Evolutionary conservation across 169 alveolate species (phyloP), one percentile per base, ranked within the genome.

Genomic region (Plasmodium malariae): DNA sequence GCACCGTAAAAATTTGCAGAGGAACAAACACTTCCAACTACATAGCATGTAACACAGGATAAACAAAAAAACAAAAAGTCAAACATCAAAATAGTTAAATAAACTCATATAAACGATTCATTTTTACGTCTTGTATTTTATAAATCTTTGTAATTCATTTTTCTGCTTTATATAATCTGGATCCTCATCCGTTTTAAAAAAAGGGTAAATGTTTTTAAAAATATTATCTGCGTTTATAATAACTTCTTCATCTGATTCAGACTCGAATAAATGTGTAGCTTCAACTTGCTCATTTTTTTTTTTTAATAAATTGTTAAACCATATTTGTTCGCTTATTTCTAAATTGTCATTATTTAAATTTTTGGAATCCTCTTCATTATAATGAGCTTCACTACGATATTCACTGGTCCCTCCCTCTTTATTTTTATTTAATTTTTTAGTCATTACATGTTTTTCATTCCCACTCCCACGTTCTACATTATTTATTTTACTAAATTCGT

Each of bases 101-200:
- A 40, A 40, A 40, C 11, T 40, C 11, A 40, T 6, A 40, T 40
- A 40, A 11, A 40, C 51, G 51, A 6, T 40, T 40, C 5, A 5
- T 6, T 26, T 36, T 59, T 19, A 26, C 12, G 68, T 48, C 59
- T 45, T 65, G 28, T 63, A 11, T 9, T 26, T 78, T 30, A 57
- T 40, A 45, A 62, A n/a, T 83, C 51, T 67, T 21, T 51, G 24
- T 24, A 83, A 45, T 48, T 83, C 63, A 26, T 67, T 83, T 67
- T 83, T 83, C 49, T 83, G 55, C 7, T 3, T 32, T 9, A 49
- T 9, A 83, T 67, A 83, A 30, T 21, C 67, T 1, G 70, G 63
- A 48, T 83, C 91, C 37, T 83, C 91, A 19, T 83, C 85, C 7
- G 83, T 67, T 67, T 83, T 83, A 54, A 83, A 83, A 60, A 83